These are phyloP conservation scores for Fraxinus baroniana DNA, from an alignment of 305 asterid genomes.

Conservation along the genomic window DNA sequence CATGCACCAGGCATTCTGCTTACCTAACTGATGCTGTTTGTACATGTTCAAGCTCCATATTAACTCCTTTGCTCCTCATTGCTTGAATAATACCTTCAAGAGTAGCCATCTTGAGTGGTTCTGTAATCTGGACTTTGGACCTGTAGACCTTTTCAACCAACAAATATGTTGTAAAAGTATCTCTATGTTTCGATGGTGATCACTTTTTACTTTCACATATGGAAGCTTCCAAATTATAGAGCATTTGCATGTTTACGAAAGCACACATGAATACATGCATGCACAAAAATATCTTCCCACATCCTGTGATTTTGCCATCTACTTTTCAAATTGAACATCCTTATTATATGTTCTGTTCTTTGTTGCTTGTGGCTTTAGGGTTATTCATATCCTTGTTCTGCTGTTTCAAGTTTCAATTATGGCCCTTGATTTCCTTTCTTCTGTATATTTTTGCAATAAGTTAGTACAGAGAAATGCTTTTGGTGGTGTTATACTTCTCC, in stretches of 20 bases:
- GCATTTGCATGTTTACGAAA: background rate
- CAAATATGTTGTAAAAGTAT: background rate
- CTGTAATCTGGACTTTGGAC: background rate
- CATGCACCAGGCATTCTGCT: constrained; percentile 15
- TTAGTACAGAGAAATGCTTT: constrained; percentile 4
- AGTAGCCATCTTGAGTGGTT: background rate
- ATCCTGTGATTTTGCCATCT: background rate
- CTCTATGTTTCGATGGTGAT: background rate
- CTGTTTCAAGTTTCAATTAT: background rate
- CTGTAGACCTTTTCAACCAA: background rate
- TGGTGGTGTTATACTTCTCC: constrained; percentile 6
- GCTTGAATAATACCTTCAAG: background rate
- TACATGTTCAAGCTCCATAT: background rate
- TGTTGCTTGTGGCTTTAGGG: background rate
- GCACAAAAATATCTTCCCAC: background rate
- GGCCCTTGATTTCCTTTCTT: background rate
- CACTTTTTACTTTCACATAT: background rate
- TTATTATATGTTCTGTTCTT: background rate
- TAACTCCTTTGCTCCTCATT: background rate
- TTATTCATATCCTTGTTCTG: background rate
- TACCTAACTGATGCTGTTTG: background rate
- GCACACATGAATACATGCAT: background rate
- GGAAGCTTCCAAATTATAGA: background rate
- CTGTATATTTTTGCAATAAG: background rate
- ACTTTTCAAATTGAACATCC: background rate